Conservation (phyloP, 805 yeast species). For the Pichia californica region DNA sequence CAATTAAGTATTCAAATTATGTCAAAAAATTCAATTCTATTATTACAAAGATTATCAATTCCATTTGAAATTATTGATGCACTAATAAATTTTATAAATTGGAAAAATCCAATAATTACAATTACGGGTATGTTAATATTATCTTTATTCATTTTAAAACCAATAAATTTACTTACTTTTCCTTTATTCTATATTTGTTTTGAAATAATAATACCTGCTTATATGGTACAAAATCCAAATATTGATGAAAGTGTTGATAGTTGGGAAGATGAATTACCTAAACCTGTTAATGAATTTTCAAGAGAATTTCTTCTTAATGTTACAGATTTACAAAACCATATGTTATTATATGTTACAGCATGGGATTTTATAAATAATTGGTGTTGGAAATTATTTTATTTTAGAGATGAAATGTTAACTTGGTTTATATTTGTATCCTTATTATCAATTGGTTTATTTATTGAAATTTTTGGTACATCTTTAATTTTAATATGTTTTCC, state of each 20-base stretch:
- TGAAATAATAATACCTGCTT: slow-evolving; percentile 63
- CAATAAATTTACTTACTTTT: slow-evolving; percentile 44
- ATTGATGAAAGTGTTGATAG: slow-evolving; percentile 33
- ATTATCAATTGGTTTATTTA: slow-evolving; percentile 11
- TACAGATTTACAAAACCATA: slow-evolving; percentile 79
- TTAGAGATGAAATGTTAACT: slow-evolving; percentile 55
- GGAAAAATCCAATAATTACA: slow-evolving; percentile 62
- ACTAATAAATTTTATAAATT: slow-evolving; percentile 46
- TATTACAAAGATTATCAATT: slow-evolving; percentile 55
- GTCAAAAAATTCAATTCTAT: slow-evolving; percentile 58
- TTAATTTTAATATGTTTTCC: slow-evolving; percentile 20
- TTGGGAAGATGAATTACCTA: slow-evolving; percentile 47
- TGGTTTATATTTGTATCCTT: slow-evolving; percentile 40
- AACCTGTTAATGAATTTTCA: slow-evolving; percentile 73
- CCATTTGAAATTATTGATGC: slow-evolving; percentile 60
- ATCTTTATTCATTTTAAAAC: slow-evolving; percentile 47
- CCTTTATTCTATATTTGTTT: slow-evolving; percentile 52
- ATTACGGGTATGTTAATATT: slow-evolving; percentile 40
- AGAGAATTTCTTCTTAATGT: slow-evolving; percentile 71
- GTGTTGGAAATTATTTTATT: slow-evolving; percentile 54
- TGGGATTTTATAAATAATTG: slow-evolving; percentile 52
- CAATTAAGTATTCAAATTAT: slow-evolving; percentile 61
- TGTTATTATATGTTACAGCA: slow-evolving; percentile 53
- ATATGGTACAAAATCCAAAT: slow-evolving; percentile 55
- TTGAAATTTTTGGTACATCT: slow-evolving; percentile 27